Evolutionary conservation across 2,329 filamentous ascomycete species (phyloP), one percentile per base, ranked within the genome.

Genomic region (Fusarium sp.): DNA sequence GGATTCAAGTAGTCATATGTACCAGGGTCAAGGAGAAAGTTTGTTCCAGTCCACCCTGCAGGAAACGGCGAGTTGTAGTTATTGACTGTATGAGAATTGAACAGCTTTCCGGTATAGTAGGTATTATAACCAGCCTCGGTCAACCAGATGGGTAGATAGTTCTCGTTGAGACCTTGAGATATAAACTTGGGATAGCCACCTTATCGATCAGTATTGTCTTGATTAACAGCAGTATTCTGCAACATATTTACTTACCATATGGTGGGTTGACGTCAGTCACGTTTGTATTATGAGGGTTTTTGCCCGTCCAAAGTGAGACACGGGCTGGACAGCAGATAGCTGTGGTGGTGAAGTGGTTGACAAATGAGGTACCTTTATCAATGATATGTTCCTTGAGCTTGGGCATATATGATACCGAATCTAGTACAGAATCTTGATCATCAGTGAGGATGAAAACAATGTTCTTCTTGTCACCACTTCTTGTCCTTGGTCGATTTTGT

Each of bases 71-170:
- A 79, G 72, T 90, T 79, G 73, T 91, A 92, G 61, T 90, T 92
- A 1, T 82, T 72, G 3, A 86, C 80, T 0, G 81, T 86, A 52
- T 92, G 89, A 0, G 84, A 82, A 68, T 93, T 93, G 79, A 91
- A 90, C 6, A 92, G 80, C 74, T 93, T 93, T n/a, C 89, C 91
- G 0, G 86, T 87, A 71, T 92, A 93, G 72, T 91, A 92, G 0
- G 90, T 92, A 67, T 87, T 86, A 74, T 92, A 92, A 0, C 89
- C 90, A 0, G 85, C 86, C 6, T 85, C 76, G 68, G 92, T 88
- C n/a, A 93, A 78, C 90, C 91, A 93, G 0, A 92, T 75, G 0
- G 90, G 91, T 0, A 93, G 82, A 63, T 90, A 92, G 36, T 89
- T 85, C 2, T 89, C 84, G 60, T 92, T 91, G 62, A 88, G 83